phyloP scores from a whole-genome alignment of 306 rosid species.

The Cicer chorassanicum region DNA sequence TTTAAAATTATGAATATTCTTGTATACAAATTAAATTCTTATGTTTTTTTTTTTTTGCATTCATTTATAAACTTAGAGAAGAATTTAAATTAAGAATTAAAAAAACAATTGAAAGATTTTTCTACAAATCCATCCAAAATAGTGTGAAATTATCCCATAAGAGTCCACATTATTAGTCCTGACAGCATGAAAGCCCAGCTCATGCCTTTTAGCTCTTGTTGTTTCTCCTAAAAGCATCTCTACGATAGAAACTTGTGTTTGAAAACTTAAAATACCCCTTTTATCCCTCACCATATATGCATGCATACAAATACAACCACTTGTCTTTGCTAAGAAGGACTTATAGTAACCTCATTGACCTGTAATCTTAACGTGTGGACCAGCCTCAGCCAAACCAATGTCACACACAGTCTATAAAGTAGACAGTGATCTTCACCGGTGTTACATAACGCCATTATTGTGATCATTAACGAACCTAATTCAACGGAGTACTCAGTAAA shows the following conservation, averaged over 20 bases:
- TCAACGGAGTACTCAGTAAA: neutral
- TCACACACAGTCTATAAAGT: constrained; percentile 27
- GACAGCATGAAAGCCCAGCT: constrained; percentile 20
- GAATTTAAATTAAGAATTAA: too few relatives aligned
- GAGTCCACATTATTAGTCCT: constrained; percentile 8
- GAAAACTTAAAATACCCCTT: constrained; percentile 20
- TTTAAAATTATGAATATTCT: too few relatives aligned
- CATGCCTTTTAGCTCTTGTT: constrained; percentile 43
- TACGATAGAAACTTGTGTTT: neutral
- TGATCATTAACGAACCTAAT: neutral
- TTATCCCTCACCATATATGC: constrained; percentile 33
- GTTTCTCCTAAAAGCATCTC: constrained; percentile 39
- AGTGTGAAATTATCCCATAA: neutral
- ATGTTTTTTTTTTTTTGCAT: too few relatives aligned
- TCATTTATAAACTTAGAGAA: too few relatives aligned
- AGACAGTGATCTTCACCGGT: constrained; percentile 38
- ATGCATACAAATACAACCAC: constrained; percentile 41
- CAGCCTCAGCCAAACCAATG: constrained; percentile 10
- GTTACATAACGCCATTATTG: constrained; percentile 38
- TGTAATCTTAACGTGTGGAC: constrained; percentile 40
- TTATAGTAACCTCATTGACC: constrained; percentile 2
- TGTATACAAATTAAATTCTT: too few relatives aligned
- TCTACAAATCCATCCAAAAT: too few relatives aligned
- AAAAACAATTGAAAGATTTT: too few relatives aligned
- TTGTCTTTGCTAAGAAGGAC: neutral